phyloP scores from a whole-genome alignment of 2,329 filamentous ascomycete genomes.

The Pleomassaria siparia region DNA sequence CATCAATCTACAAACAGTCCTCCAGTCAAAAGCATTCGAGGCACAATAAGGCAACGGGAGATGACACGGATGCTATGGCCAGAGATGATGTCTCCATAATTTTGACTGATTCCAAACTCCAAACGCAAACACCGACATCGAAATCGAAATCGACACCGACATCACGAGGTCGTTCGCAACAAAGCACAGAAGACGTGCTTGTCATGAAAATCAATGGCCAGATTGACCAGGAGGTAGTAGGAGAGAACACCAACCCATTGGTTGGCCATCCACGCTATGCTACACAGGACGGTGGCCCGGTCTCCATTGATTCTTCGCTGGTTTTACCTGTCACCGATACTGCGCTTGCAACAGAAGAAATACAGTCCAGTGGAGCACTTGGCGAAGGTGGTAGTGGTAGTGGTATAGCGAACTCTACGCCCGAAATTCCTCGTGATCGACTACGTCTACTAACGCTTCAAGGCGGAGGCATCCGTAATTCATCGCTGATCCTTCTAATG shows the following conservation, averaged over 20 bases:
- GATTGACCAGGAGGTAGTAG: not conserved
- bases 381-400: not conserved
- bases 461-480: not conserved
- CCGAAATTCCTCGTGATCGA: not conserved
- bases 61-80: constrained; percentile 31
- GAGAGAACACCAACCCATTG: not conserved
- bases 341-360: not conserved
- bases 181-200: not conserved
- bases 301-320: not conserved
- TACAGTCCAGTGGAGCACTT: not conserved
- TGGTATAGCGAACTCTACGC: not conserved
- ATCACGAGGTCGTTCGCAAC: no score
- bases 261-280: not conserved
- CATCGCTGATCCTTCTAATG: not conserved
- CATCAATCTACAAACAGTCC: not conserved
- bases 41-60: constrained; percentile 21
- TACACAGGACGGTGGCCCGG: not conserved
- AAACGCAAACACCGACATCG: not conserved
- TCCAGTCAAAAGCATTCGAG: constrained; percentile 7
- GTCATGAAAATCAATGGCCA: not conserved
- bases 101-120: constrained; percentile 5
- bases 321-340: not conserved
- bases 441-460: not conserved
- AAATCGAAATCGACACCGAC: no score
- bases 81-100: constrained; percentile 34